Evolutionary conservation across 1,139 yeast genomes (phyloP), one percentile per base, ranked within the genome.

Genomic region (Geotrichum candidum): DNA sequence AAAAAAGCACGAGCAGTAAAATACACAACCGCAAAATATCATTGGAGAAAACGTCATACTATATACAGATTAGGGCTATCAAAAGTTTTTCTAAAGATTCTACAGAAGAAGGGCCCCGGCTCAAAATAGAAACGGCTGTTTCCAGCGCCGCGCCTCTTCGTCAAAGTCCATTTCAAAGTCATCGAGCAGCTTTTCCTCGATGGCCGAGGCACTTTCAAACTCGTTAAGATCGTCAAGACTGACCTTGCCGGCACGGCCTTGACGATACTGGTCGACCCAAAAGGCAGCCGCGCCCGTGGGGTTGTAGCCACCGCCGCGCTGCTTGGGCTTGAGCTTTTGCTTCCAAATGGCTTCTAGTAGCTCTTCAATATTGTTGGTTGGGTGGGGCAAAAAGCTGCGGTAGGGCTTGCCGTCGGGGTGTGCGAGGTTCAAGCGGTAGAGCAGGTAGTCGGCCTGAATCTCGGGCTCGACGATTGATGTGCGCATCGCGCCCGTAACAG

Each of bases 361-460:
- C 62, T 80, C 84, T 61, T 84, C 80, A 9, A 92, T 78, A 65
- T 86, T 84, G 72, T 94, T 92, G 0, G 97, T 90, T 1, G 96
- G 96, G 51, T 78, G 78, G 65, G 82, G 59, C 78, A 80, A 1
- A 74, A 73, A 69, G 82, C 84, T 61, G 74, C 73, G 51, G 65
- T 72, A 63, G 59, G 71, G 68, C 53, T 68, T 72, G 1, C 73
- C 76, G 18, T 64, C 67, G 6, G 77, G 77, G 53, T 73, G 69
- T 27, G 62, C 60, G 51, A 64, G 74, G 72, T 94, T 94, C 73
- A 92, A 76, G 38, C 88, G 76, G 69, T 80, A 94, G 35, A 94
- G 77, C 53, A 94, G 75, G 72, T 87, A 94, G 71, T 94, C 99
- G 0, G 97, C 96, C 65, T 88, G 89, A 56, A 90, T 82, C 7